Percentiles rank a stretch among this genome's conserved stretches.
Conservation (phyloP, 345 rosid genomes). For the Mangifera indica region DNA sequence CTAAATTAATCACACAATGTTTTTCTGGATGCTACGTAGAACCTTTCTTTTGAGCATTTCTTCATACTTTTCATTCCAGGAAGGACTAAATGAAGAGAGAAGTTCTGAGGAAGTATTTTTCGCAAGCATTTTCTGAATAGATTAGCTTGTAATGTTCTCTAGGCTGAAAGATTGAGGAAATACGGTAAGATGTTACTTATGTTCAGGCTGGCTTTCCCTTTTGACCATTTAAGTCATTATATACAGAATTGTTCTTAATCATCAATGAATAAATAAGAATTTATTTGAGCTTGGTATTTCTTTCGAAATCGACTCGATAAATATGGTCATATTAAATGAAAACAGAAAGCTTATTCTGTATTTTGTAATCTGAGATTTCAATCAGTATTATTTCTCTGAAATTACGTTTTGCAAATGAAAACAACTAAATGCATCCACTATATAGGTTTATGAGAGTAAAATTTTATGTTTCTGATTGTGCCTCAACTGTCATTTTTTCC, state of each 20-base stretch:
- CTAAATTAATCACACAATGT: neutral
- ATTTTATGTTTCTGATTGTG: no score
- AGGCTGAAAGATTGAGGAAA: neutral
- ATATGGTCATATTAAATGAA: no score
- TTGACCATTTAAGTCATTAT: neutral
- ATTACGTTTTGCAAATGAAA: no score
- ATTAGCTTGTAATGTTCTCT: neutral
- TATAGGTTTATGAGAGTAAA: no score
- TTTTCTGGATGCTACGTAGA: neutral
- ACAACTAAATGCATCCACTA: no score
- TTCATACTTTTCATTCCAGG: neutral
- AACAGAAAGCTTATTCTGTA: no score
- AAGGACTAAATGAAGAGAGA: slow-evolving; percentile 2
- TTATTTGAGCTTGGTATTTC: no score
- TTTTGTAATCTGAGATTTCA: no score
- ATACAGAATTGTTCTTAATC: neutral
- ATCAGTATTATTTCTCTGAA: no score
- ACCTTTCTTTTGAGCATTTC: neutral
- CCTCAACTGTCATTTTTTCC: no score
- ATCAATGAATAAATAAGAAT: neutral
- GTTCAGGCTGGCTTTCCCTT: neutral
- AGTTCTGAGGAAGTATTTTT: neutral
- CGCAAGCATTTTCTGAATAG: neutral
- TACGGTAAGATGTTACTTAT: neutral
- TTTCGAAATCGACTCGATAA: no score